Conservation (phyloP, 2,329 filamentous ascomycete species). For the Pseudogymnoascus sp. region DNA sequence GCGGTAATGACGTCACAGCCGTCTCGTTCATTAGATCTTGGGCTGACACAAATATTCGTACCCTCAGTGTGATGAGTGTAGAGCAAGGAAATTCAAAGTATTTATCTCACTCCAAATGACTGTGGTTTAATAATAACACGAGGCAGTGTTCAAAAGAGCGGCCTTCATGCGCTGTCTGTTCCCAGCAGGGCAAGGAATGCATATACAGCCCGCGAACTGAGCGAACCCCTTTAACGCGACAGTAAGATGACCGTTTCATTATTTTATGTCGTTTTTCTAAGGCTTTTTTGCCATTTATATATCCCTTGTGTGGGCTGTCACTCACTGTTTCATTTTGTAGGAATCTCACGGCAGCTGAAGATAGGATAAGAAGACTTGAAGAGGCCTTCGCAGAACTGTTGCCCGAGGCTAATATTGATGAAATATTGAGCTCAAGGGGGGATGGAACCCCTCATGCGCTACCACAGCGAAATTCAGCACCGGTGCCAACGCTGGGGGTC, state of each 20-base stretch:
- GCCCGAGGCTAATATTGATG: constrained; percentile 18
- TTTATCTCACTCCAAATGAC: neutral
- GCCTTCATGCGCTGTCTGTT: constrained; percentile 33
- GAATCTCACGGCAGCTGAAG: constrained; percentile 18
- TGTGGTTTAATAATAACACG: neutral
- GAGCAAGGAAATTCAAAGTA: constrained; percentile 16
- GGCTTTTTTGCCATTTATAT: no score
- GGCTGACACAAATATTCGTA: neutral
- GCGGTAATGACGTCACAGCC: neutral
- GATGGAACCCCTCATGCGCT: neutral
- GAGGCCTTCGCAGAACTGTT: constrained; percentile 13
- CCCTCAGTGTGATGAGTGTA: constrained; percentile 15
- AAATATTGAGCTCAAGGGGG: constrained; percentile 9
- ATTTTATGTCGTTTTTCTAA: neutral
- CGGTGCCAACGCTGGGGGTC: neutral
- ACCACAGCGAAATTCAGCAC: neutral
- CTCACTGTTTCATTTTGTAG: neutral
- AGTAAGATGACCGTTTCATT: constrained; percentile 26
- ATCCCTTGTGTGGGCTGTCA: neutral
- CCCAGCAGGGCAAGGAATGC: constrained; percentile 34
- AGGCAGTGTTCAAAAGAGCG: constrained; percentile 36
- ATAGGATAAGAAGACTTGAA: constrained; percentile 16
- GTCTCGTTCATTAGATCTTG: neutral
- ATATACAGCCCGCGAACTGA: constrained; percentile 36
- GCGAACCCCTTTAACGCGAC: constrained; percentile 35